Conservation (phyloP, 371 early-diverging fungal species). For the Rhizopus delemar region DNA sequence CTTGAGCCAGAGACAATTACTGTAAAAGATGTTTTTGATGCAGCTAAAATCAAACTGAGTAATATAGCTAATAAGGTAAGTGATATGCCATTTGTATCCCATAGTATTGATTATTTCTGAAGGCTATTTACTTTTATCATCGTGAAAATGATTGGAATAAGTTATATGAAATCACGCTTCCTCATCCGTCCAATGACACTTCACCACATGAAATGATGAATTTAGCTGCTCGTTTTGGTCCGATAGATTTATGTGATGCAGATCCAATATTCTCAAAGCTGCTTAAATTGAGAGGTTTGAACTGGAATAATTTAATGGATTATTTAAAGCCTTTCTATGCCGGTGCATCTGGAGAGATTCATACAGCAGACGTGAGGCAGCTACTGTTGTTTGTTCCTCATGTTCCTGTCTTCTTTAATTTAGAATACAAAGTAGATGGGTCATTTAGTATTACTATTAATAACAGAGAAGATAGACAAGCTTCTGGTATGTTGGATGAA, state of each 20-base stretch:
- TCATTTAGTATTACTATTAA: conserved; percentile 15
- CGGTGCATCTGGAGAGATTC: conserved; percentile 33
- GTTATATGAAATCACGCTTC: conserved; percentile 26
- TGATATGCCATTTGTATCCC: too few relatives aligned
- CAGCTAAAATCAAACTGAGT: conserved; percentile 38
- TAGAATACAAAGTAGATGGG: conserved; percentile 16
- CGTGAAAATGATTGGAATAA: conserved; percentile 43
- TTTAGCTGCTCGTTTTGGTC: conserved; percentile 18
- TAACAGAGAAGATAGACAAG: conserved; percentile 12
- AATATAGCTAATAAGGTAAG: conserved; percentile 36
- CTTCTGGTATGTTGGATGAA: conserved; percentile 4
- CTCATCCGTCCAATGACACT: conserved; percentile 4
- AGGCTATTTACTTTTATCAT: conserved; percentile 34
- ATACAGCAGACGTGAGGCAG: conserved; percentile 20
- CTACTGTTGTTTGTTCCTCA: conserved; percentile 38
- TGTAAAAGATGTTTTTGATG: conserved; percentile 30
- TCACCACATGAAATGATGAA: conserved; percentile 13
- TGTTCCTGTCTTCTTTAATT: conserved; percentile 34
- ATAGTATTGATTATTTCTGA: neutral
- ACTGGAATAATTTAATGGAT: conserved; percentile 39
- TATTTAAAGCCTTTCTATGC: conserved; percentile 36
- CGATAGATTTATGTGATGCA: conserved; percentile 18
- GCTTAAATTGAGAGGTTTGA: conserved; percentile 25
- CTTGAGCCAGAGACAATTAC: conserved; percentile 26
- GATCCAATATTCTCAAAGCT: conserved; percentile 30